Evolutionary conservation across 2,329 filamentous ascomycete genomes (phyloP).

Genomic region (Coleophoma cylindrospora): DNA sequence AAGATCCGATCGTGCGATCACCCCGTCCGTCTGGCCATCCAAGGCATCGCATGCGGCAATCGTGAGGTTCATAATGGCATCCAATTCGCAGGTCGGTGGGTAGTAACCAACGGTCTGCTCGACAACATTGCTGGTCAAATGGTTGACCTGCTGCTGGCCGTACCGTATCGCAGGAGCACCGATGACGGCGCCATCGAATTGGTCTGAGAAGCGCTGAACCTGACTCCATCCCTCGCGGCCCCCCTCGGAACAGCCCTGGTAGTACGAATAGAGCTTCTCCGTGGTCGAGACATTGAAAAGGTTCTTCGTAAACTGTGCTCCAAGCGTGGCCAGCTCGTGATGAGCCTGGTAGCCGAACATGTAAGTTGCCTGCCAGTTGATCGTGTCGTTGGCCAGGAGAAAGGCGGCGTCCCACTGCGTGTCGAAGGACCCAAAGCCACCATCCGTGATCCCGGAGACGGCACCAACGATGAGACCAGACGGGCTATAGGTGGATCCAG

Average conservation of each 20-base stretch:
- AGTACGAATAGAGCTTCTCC: conserved; percentile 28
- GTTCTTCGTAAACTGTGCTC: too few relatives aligned
- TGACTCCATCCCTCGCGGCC: conserved; percentile 28
- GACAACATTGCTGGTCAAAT: neutral
- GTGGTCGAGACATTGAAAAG: too few relatives aligned
- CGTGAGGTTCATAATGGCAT: neutral
- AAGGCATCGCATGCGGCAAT: conserved; percentile 4
- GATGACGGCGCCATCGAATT: conserved; percentile 32
- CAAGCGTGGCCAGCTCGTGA: too few relatives aligned
- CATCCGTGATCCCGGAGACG: too few relatives aligned
- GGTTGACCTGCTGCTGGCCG: conserved; percentile 21
- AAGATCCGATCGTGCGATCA: conserved; percentile 34
- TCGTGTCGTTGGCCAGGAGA: too few relatives aligned
- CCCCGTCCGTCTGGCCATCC: conserved; percentile 3
- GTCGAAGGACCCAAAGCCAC: too few relatives aligned
- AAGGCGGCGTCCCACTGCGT: too few relatives aligned
- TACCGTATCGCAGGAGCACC: conserved; percentile 31
- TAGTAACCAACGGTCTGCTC: conserved; percentile 3
- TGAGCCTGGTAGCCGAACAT: too few relatives aligned
- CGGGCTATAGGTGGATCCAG: too few relatives aligned
- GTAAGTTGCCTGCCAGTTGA: too few relatives aligned
- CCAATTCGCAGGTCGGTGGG: conserved; percentile 3
- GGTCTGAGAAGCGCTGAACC: conserved; percentile 27
- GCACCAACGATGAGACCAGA: too few relatives aligned
- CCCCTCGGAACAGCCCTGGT: conserved; percentile 28